Base-by-base conservation (phyloP, 139 green algal species). In the Chlamydomonas sp. region DNA sequence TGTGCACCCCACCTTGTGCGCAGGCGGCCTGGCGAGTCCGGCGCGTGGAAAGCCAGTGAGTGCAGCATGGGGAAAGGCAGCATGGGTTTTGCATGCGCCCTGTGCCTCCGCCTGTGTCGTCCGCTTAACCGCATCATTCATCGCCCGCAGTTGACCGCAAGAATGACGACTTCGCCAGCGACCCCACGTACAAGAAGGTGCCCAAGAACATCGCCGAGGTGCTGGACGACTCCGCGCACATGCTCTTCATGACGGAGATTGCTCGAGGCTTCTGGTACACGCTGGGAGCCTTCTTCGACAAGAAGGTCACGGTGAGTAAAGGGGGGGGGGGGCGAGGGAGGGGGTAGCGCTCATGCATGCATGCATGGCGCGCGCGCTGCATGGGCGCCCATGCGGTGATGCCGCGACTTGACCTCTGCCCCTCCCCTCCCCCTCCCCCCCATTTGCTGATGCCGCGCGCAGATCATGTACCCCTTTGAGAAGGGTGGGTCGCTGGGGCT, bases 381-480 rank as follows among this genome's bases (percentile, higher is more conserved):
- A 58, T 64, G 37, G 38, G 13, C 13, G 66, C 66, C 16, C 22
- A 35, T 70, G 16, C 22, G 65, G 62, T 67, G 16, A 61, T 70
- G 37, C 16, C 20, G 20, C 22, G 47, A 57, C 47, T n/a, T n/a
- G n/a, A n/a, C n/a, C n/a, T n/a, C n/a, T n/a, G n/a, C n/a, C n/a
- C n/a, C n/a, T n/a, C n/a, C n/a, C n/a, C n/a, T n/a, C n/a, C n/a
- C n/a, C n/a, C n/a, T n/a, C n/a, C n/a, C 13, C 65, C 66, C 16
- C 22, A 35, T 70, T 22, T 65, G 65, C 16, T 67, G 16, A 61
- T 70, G 37, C 16, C 20, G 20, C 22, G 47, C 16, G 20, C 83
- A 95, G 88, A 96, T 99, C 70, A 98, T 98, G 79, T 99, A 99
- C 77, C 95, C 95, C 24, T 99, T 99, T 79, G 95, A 99, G 77